phyloP scores from a whole-genome alignment of 305 asterid genomes.

The Fraxinus xanthoxyloides region DNA sequence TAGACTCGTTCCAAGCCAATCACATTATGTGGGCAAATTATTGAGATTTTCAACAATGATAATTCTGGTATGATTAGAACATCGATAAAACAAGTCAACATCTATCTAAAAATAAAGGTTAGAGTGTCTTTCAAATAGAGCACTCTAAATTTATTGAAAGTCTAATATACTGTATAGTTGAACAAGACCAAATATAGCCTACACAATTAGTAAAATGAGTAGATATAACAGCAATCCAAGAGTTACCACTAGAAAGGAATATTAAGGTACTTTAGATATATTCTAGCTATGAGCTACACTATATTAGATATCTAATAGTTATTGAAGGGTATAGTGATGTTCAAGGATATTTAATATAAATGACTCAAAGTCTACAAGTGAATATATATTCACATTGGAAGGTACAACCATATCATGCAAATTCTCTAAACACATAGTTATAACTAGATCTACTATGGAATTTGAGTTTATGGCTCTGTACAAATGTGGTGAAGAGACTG shows the following conservation, averaged over 20 bases:
- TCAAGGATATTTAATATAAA: neutral
- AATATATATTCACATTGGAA: neutral
- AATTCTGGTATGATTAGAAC: neutral
- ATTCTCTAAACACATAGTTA: neutral
- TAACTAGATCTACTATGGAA: neutral
- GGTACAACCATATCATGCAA: neutral
- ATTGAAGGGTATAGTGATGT: neutral
- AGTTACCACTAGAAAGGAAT: neutral
- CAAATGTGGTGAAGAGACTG: neutral
- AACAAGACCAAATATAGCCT: neutral
- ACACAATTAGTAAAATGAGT: neutral
- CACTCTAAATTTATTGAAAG: neutral
- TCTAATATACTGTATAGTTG: neutral
- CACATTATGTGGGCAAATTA: neutral
- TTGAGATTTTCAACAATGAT: neutral
- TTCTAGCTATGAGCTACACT: neutral
- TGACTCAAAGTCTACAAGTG: neutral
- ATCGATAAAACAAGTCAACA: neutral
- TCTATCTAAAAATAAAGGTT: neutral
- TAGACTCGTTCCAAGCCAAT: neutral
- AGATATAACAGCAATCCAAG: neutral
- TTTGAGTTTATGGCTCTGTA: neutral
- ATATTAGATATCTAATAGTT: no score
- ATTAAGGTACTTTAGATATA: neutral
- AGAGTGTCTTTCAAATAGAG: no score